Evolutionary conservation across 2,329 filamentous ascomycete species (phyloP).

Genomic region (Sporothrix inflata): DNA sequence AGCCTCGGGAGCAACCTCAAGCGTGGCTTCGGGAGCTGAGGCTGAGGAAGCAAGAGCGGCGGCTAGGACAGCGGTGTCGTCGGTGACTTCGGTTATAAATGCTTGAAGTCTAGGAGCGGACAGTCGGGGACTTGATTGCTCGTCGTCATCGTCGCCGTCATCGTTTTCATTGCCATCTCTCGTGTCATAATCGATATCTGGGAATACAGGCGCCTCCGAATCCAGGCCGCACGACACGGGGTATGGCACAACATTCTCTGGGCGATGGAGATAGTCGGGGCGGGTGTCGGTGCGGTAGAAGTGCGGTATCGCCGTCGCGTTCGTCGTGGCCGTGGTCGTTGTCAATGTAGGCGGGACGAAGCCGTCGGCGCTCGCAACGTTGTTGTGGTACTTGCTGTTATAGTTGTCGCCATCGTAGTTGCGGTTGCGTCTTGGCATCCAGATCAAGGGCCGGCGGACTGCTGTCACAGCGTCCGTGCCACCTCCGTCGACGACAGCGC

Average conservation of each 20-base stretch:
- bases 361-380: neutral
- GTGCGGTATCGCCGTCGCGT: neutral
- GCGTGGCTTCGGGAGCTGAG: neutral
- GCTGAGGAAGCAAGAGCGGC: neutral
- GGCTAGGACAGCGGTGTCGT: neutral
- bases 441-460: neutral
- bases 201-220: neutral
- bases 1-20: neutral
- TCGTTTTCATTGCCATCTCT: neutral
- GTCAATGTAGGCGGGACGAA: neutral
- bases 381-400: neutral
- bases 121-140: neutral
- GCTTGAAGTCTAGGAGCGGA: neutral
- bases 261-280: too few species aligned
- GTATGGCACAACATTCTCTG: neutral
- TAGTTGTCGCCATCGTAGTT: neutral
- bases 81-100: neutral
- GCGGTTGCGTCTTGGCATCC: neutral
- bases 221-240: neutral
- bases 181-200: neutral
- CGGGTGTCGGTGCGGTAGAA: neutral
- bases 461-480: neutral
- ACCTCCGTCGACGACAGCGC: neutral
- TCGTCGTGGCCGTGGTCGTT: neutral
- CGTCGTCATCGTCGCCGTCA: neutral